Evolutionary conservation across 2,329 filamentous ascomycete species (phyloP), one percentile per base, ranked within the genome.

Genomic region (Huntiella savannae): DNA sequence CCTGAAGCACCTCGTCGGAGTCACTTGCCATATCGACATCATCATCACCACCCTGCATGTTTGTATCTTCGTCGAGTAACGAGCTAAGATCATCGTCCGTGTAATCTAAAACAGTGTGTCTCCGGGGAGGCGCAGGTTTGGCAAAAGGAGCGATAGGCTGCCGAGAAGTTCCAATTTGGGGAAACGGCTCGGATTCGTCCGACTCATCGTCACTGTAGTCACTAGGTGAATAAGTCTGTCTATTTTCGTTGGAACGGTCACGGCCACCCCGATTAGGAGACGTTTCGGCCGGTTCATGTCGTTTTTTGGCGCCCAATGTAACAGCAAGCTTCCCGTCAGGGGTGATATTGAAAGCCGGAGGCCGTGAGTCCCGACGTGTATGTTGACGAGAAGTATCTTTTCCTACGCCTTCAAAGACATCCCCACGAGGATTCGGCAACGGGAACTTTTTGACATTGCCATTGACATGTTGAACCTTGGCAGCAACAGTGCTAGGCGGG

Each of bases 401-500:
- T 8, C 48, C 48, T 2, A 46, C 22, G 8, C 48, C 48, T 12
- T 38, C 32, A 40, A 49, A 49, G 13, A 49, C 48, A 28, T 49
- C 48, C 28, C 40, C 43, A 7, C 35, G 33, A 19, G n/a, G 15
- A 1, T 39, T 22, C 3, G 17, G n/a, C 17, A 19, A 16, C 10
- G 32, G 4, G 28, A 19, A 40, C 40, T 40, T 46, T 36, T 17
- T 32, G 33, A 6, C 17, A 11, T 33, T 11, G 5, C 44, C 17
- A 8, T 39, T 33, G 17, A 47, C 22, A 13, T 42, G 48, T 15
- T 46, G 47, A 4, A 40, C 44, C 10, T 40, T 46, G n/a, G 40
- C 44, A 15, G 43, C 40, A 19, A 49, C 40, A 15, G 50, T 51
- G 33, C 43, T 44, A 4, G 51, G 51, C 2, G 51, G 49, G 13